phyloP scores from a whole-genome alignment of 352 stramenopile genomes.

The Phytopythium oedochilum region DNA sequence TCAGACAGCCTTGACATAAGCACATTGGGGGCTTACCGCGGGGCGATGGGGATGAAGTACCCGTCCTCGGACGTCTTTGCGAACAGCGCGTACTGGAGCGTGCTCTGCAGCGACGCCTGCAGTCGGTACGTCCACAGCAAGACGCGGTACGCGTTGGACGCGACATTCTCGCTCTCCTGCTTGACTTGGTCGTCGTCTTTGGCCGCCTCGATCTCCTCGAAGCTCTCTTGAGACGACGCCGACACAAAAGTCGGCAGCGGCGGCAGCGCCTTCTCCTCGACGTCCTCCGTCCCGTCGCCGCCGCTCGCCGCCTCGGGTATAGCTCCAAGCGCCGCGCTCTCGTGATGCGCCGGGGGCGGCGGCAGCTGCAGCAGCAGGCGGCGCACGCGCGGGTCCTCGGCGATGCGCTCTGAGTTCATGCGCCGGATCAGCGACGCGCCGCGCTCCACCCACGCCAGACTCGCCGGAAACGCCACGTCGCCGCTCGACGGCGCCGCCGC shows the following conservation, averaged over 20 bases:
- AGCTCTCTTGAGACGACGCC: slow-evolving; percentile 39
- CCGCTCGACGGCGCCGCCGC: background rate
- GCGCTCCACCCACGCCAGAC: slow-evolving; percentile 73
- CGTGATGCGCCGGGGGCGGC: slow-evolving; percentile 15
- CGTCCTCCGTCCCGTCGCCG: slow-evolving; percentile 4
- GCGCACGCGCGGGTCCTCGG: slow-evolving; percentile 74
- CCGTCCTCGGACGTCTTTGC: slow-evolving; percentile 79
- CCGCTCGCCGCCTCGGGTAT: slow-evolving; percentile 15
- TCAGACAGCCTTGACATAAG: too few species aligned
- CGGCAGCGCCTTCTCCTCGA: slow-evolving; percentile 29
- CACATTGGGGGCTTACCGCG: slow-evolving; percentile 49
- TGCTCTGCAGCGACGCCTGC: slow-evolving; percentile 66
- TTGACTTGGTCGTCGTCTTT: slow-evolving; percentile 49
- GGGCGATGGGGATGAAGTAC: slow-evolving; percentile 77
- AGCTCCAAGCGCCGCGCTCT: slow-evolving; percentile 18
- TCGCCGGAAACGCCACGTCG: slow-evolving; percentile 28
- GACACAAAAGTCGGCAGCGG: slow-evolving; percentile 2
- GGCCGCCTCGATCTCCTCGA: slow-evolving; percentile 62
- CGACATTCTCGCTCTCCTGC: slow-evolving; percentile 72
- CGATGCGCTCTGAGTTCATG: slow-evolving; percentile 87
- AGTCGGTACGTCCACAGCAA: slow-evolving; percentile 79
- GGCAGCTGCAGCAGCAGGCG: slow-evolving; percentile 46
- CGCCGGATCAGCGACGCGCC: slow-evolving; percentile 78
- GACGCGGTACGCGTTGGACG: slow-evolving; percentile 63
- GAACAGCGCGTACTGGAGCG: slow-evolving; percentile 70